Conservation (phyloP, 345 rosid species). For the Eucalyptus regnans region DNA sequence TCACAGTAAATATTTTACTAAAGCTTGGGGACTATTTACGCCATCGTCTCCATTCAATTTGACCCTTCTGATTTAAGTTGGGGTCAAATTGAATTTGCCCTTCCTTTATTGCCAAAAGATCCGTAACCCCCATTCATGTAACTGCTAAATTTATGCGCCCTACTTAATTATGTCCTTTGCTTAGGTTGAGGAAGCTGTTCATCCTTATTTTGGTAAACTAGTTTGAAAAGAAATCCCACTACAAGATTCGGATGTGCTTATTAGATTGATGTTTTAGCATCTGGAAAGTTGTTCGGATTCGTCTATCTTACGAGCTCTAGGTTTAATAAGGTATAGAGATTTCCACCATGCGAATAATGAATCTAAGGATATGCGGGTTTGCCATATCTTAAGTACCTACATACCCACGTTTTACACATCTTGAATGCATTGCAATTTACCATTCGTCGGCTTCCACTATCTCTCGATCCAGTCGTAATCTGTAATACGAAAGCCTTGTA, state of each 20-base stretch:
- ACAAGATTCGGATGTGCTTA: background rate
- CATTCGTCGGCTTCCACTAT: background rate
- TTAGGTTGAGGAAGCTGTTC: background rate
- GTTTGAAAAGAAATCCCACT: background rate
- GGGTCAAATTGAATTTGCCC: background rate
- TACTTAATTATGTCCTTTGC: background rate
- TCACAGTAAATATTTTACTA: background rate
- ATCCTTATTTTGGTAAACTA: background rate
- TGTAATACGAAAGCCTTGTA: background rate
- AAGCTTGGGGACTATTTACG: background rate
- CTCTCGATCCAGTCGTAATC: background rate
- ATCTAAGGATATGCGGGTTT: background rate
- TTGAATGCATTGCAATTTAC: background rate
- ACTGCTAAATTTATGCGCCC: background rate
- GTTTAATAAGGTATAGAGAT: background rate
- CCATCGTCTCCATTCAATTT: background rate
- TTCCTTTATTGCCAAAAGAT: background rate
- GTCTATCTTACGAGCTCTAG: background rate
- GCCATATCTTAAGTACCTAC: background rate
- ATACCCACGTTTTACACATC: background rate
- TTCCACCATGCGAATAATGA: background rate
- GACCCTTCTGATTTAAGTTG: background rate
- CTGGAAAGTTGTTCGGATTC: background rate
- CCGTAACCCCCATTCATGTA: background rate
- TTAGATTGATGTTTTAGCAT: background rate